Base-by-base conservation (phyloP, 2,329 filamentous ascomycete genomes). In the Hypoxylon sp. region DNA sequence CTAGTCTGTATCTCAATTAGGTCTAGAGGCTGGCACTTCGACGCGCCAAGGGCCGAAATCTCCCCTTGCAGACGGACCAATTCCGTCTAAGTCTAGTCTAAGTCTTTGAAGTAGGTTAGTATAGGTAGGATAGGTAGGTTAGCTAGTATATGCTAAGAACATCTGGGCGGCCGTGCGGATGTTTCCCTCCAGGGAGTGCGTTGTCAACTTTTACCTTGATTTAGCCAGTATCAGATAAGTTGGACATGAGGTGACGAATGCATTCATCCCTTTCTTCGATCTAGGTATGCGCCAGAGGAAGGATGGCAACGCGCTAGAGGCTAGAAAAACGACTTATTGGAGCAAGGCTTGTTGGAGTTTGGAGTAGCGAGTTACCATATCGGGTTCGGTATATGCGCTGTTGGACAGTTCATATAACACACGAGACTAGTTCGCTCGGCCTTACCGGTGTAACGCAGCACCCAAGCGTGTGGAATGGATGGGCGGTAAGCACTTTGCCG, bases 11-110 rank as follows among this genome's bases (percentile, higher is more conserved):
- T 13, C 59, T 33, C 11, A 40, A 35, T 51, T 37, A 54, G 61
- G 61, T 50, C 49, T 49, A 60, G 65, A 56, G 51, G 30, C 57
- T 13, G 56, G 56, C 44, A 59, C 63, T 37, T 64, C 14, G 10
- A 33, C 7, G 48, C 30, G 68, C 68, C 68, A 71, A 71, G 61
- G 27, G 35, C 54, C 61, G 65, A 61, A 61, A 61, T 50, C 44
- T 66, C 58, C 68, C 68, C 68, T 71, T 71, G 65, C 68, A 68
- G 65, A 64, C 54, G 55, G 61, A 58, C 30, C 51, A 63, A 20
- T 61, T 37, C 57, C 61, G 58, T 57, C n/a, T 37, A 40, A 61
- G 59, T 64, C 64, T 67, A 51, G 64, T 57, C 57, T 63, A 59
- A 56, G 58, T 62, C 44, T 56, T 53, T 44, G 42, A 53, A 46